Conservation (phyloP, 441 rosid genomes). For the Gossypium davidsonii region DNA sequence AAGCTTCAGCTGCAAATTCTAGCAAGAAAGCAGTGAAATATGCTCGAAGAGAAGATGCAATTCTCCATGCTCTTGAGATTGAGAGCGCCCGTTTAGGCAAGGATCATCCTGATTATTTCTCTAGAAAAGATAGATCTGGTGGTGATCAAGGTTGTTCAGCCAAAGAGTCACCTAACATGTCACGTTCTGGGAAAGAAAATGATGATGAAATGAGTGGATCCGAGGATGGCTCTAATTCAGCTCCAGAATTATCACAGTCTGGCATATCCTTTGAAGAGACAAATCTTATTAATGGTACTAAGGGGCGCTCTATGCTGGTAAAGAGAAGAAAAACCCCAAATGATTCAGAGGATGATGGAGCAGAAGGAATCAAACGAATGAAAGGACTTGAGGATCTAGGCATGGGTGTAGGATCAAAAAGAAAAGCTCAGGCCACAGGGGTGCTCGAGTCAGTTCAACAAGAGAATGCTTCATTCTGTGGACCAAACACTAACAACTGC, state of each 20-base stretch:
- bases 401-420: conserved; percentile 41
- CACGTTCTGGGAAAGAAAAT: conserved; percentile 47
- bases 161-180: conserved; percentile 45
- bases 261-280: conserved; percentile 66
- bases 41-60: conserved; percentile 93
- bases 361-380: conserved; percentile 89
- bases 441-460: conserved; percentile 27
- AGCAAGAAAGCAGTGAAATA: conserved; percentile 71
- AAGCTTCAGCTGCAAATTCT: conserved; percentile 61
- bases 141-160: conserved; percentile 33
- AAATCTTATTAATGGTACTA: conserved; percentile 35
- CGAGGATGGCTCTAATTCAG: conserved; percentile 40
- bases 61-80: conserved; percentile 82
- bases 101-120: conserved; percentile 37
- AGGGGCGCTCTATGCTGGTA: conserved; percentile 41
- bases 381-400: conserved; percentile 96
- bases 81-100: conserved; percentile 70
- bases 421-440: conserved; percentile 33
- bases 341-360: conserved; percentile 97
- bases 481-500: conserved; percentile 36
- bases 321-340: conserved; percentile 88
- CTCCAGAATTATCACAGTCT: conserved; percentile 60
- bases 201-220: conserved; percentile 36
- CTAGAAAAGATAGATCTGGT: conserved; percentile 25
- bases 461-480: conserved; percentile 30